Evolutionary conservation across 331 rosid genomes (phyloP).

Genomic region (Quercus lobata): DNA sequence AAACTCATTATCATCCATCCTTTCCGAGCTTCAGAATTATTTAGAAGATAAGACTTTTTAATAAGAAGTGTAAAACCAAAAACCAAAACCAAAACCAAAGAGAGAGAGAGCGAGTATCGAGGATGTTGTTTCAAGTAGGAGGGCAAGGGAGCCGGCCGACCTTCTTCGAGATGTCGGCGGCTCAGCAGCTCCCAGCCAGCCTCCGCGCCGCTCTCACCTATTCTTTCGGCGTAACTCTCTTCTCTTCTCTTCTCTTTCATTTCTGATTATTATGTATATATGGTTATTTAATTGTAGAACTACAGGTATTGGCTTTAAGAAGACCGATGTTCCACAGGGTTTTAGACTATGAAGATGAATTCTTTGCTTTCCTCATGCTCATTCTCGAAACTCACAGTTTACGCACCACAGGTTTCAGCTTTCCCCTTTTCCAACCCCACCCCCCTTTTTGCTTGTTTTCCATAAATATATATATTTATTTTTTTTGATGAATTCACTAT

Average conservation of each 20-base stretch:
- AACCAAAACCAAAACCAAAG: neutral
- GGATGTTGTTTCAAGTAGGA: slow-evolving; percentile 95
- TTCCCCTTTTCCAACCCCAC: no score
- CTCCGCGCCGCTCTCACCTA: slow-evolving; percentile 90
- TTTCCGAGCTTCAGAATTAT: no score
- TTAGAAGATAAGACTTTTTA: no score
- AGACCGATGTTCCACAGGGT: slow-evolving; percentile 66
- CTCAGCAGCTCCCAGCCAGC: slow-evolving; percentile 91
- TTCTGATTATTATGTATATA: neutral
- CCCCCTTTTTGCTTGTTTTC: no score
- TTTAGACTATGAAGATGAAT: slow-evolving; percentile 82
- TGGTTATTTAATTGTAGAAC: no score
- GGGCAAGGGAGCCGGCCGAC: slow-evolving; percentile 98
- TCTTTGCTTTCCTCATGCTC: slow-evolving; percentile 74
- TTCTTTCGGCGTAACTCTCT: slow-evolving; percentile 75
- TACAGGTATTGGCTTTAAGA: slow-evolving; percentile 72
- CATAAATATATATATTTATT: no score
- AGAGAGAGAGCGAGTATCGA: neutral
- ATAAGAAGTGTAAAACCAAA: neutral
- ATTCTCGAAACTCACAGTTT: slow-evolving; percentile 83
- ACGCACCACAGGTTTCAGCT: slow-evolving; percentile 54
- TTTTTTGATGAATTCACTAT: no score
- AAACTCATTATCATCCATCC: no score
- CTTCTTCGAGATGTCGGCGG: slow-evolving; percentile 99
- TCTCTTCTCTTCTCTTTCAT: neutral